These are phyloP conservation scores for Nicotiana rustica DNA, from an alignment of 305 asterid species.

Conservation along the genomic window DNA sequence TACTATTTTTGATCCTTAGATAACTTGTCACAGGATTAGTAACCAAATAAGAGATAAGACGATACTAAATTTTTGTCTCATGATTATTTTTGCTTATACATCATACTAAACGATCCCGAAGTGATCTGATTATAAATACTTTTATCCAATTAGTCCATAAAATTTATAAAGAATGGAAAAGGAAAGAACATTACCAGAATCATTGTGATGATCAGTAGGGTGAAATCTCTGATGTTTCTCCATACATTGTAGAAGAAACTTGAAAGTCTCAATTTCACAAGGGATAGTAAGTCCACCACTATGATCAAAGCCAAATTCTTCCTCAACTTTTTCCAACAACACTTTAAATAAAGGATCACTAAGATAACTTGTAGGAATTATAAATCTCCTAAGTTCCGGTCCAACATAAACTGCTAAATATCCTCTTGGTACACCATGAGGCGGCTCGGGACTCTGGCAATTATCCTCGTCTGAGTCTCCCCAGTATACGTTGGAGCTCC, in stretches of 20 bases:
- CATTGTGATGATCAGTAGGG: constrained; percentile 6
- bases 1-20: too few species aligned
- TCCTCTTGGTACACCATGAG: constrained; percentile 62
- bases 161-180: background rate
- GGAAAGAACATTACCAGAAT: background rate
- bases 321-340: constrained; percentile 71
- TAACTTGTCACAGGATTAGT: too few species aligned
- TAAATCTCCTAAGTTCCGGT: constrained; percentile 70
- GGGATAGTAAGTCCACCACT: constrained; percentile 73
- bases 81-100: too few species aligned
- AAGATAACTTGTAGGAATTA: constrained; percentile 71
- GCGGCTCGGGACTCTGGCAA: constrained; percentile 67
- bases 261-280: constrained; percentile 65
- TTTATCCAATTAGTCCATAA: too few species aligned
- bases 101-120: too few species aligned
- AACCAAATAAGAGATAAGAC: too few species aligned
- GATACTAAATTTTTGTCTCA: too few species aligned
- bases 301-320: constrained; percentile 79
- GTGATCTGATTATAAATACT: too few species aligned
- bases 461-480: constrained; percentile 69
- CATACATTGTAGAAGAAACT: constrained; percentile 56
- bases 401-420: constrained; percentile 78
- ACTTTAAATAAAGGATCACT: constrained; percentile 63
- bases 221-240: constrained; percentile 42
- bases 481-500: constrained; percentile 33